A percentile compares a stretch with the other conserved stretches of the same genome.
phyloP scores from a whole-genome alignment of 257 asterid genomes.

The Nicotiana knightiana region DNA sequence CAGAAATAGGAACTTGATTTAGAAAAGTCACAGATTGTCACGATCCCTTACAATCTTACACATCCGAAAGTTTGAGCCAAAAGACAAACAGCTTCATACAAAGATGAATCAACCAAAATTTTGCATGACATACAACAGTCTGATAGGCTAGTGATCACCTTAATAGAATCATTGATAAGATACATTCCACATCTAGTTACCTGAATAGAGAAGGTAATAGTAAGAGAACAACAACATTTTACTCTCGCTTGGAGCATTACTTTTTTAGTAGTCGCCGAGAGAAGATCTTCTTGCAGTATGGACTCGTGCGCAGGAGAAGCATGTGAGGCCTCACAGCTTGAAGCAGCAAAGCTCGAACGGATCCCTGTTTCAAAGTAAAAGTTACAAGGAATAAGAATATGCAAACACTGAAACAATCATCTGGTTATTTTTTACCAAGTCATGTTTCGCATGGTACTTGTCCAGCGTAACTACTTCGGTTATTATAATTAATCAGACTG shows the following conservation, averaged over 20 bases:
- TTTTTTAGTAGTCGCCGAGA: constrained; percentile 32
- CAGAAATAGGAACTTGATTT: background rate
- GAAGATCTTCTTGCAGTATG: constrained; percentile 44
- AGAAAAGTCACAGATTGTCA: background rate
- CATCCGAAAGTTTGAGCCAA: background rate
- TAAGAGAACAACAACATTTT: constrained; percentile 18
- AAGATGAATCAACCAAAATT: background rate
- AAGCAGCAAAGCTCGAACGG: constrained; percentile 17
- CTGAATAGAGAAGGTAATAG: background rate
- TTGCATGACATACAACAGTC: constrained; percentile 14
- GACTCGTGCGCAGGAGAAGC: constrained; percentile 28
- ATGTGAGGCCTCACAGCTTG: constrained; percentile 26
- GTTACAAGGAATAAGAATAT: background rate
- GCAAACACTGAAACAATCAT: background rate
- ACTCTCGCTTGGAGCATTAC: constrained; percentile 11
- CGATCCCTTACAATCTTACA: background rate
- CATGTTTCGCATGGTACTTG: background rate
- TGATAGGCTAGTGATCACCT: background rate
- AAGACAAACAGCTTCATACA: background rate
- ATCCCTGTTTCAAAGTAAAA: constrained; percentile 23
- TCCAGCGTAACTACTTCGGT: background rate
- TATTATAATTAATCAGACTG: background rate
- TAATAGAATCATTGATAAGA: background rate
- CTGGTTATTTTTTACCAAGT: background rate
- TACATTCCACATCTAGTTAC: constrained; percentile 6